phyloP scores from a whole-genome alignment of 1,284 basidiomycete genomes.

The Ustilago trichophora region DNA sequence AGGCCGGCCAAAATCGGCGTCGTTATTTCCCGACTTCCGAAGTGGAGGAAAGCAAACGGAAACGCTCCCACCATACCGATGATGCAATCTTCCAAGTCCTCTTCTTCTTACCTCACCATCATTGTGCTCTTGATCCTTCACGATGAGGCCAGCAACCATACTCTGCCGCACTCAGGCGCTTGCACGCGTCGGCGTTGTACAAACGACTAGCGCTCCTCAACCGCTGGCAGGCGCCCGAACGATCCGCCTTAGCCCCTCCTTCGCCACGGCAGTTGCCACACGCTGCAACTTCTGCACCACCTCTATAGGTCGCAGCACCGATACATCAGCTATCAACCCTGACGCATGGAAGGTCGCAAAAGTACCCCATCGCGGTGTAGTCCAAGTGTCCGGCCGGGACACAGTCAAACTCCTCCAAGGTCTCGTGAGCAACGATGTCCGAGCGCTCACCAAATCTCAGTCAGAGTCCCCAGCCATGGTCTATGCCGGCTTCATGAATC shows the following conservation, averaged over 20 bases:
- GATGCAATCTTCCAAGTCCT: not conserved
- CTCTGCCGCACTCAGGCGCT: not conserved
- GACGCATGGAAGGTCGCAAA: constrained; percentile 22
- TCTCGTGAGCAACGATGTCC: constrained; percentile 74
- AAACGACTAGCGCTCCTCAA: not conserved
- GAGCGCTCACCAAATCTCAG: constrained; percentile 1
- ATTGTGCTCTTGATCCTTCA: not conserved
- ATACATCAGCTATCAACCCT: not conserved
- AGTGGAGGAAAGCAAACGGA: constrained; percentile 9
- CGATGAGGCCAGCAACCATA: constrained; percentile 3
- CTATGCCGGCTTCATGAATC: constrained; percentile 84
- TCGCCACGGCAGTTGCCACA: not conserved
- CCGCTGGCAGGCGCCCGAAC: too few species aligned
- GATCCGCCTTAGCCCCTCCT: too few species aligned
- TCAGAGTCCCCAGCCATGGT: constrained; percentile 52
- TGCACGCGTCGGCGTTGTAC: too few species aligned
- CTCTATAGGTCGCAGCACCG: not conserved
- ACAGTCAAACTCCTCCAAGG: constrained; percentile 88
- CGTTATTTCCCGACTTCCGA: constrained; percentile 4
- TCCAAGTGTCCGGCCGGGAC: constrained; percentile 83
- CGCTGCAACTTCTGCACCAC: constrained; percentile 12
- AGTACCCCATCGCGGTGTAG: constrained; percentile 67
- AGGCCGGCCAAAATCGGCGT: not conserved
- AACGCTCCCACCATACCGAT: too few species aligned
- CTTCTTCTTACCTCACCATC: not conserved